Conservation (phyloP, 2,329 filamentous ascomycete genomes). For the Fusarium sterilihyphosum region DNA sequence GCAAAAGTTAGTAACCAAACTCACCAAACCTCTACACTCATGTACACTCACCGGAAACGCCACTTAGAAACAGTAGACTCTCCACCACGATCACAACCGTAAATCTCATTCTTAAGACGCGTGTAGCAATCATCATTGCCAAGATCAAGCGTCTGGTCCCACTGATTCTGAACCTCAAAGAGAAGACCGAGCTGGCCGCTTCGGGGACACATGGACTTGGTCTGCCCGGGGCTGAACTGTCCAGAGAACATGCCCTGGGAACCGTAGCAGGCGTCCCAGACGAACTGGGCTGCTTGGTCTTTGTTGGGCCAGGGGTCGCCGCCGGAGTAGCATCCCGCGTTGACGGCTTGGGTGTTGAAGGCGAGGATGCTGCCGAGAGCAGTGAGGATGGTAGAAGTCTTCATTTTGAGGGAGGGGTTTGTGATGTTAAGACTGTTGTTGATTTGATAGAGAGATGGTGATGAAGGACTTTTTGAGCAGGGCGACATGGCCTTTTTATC, state of each 20-base stretch:
- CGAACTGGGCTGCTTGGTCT: not conserved
- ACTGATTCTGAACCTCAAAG: not conserved
- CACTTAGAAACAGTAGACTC: not conserved
- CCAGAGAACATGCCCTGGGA: not conserved
- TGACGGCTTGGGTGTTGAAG: not conserved
- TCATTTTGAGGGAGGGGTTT: not conserved
- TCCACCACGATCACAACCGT: not conserved
- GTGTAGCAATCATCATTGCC: not conserved
- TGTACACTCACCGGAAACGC: not conserved
- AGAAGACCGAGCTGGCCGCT: not conserved
- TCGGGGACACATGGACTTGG: not conserved
- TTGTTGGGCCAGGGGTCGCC: not conserved
- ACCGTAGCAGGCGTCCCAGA: not conserved
- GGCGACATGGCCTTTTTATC: not conserved
- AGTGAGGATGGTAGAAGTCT: not conserved
- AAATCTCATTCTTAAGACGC: not conserved
- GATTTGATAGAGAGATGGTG: not conserved
- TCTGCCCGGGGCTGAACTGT: not conserved
- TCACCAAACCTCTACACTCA: accelerated
- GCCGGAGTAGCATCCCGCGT: not conserved
- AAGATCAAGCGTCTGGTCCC: not conserved
- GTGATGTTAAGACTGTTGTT: not conserved
- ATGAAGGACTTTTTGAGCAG: not conserved
- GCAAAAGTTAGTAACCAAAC: not conserved
- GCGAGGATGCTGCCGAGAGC: not conserved